Percentiles rank a stretch among this genome's conserved stretches.
phyloP scores from a whole-genome alignment of 306 rosid genomes.

The Prunus mira region DNA sequence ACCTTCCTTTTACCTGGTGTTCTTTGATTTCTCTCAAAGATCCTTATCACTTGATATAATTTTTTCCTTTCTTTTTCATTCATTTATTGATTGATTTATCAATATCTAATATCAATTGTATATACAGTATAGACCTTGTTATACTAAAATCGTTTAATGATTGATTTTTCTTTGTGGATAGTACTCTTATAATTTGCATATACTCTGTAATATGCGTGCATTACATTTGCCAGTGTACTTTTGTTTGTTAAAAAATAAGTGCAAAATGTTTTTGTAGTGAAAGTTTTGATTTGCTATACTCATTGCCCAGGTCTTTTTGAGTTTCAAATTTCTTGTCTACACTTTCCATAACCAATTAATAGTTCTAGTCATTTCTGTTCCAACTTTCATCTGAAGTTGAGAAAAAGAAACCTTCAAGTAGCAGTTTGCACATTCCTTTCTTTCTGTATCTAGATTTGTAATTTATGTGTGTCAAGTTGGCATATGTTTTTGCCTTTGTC shows the following conservation, averaged over 20 bases:
- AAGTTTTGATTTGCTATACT: background rate
- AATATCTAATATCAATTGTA: background rate
- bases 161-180: background rate
- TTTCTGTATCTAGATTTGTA: background rate
- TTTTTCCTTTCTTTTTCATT: background rate
- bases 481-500: background rate
- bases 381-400: background rate
- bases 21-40: constrained; percentile 1
- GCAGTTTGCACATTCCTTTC: background rate
- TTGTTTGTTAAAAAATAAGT: background rate
- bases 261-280: background rate
- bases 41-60: background rate
- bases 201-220: background rate
- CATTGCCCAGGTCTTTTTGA: background rate
- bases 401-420: background rate
- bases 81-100: background rate
- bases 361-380: background rate
- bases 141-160: background rate
- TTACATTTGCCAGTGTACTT: too few relatives aligned
- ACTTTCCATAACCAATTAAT: background rate
- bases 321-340: background rate
- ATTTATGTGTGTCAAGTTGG: background rate
- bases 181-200: background rate
- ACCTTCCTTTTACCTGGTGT: background rate
- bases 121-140: too few relatives aligned